These are phyloP conservation scores for Chytriomyces confervae DNA, from an alignment of 192 early-diverging fungal genomes.

Conservation along the genomic window DNA sequence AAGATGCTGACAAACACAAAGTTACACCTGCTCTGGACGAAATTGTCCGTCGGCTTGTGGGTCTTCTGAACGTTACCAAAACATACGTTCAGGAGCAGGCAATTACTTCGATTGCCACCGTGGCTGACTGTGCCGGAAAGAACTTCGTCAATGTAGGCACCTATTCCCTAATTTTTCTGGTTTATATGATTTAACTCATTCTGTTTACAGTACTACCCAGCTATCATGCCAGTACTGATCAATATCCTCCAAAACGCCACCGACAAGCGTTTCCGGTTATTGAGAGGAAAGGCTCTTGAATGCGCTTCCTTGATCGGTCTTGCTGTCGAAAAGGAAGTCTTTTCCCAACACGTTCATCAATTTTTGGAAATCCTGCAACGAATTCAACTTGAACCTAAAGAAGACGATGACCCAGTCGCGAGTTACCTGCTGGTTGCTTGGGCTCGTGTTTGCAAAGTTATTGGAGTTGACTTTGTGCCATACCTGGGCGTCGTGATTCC, in stretches of 20 bases:
- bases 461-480: slow-evolving; percentile 93
- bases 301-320: slow-evolving; percentile 89
- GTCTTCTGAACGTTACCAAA: slow-evolving; percentile 81
- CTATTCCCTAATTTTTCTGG: background rate
- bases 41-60: slow-evolving; percentile 85
- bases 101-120: slow-evolving; percentile 95
- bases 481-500: slow-evolving; percentile 92
- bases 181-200: slow-evolving; percentile 3
- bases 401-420: slow-evolving; percentile 91
- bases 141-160: slow-evolving; percentile 71
- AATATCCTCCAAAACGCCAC: slow-evolving; percentile 84
- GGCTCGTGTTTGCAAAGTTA: slow-evolving; percentile 95
- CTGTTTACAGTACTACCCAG: slow-evolving; percentile 72
- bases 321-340: slow-evolving; percentile 84
- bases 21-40: slow-evolving; percentile 89
- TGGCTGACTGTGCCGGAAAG: slow-evolving; percentile 94
- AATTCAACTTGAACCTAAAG: slow-evolving; percentile 78
- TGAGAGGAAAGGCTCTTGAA: slow-evolving; percentile 98
- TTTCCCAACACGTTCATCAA: slow-evolving; percentile 76
- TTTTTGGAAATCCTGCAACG: slow-evolving; percentile 82
- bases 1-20: slow-evolving; percentile 81
- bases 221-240: slow-evolving; percentile 96
- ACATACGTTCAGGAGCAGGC: slow-evolving; percentile 99
- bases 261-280: slow-evolving; percentile 83
- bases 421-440: slow-evolving; percentile 94